These are phyloP conservation scores for Wickerhamiella kurtzmanii DNA, from an alignment of 805 yeast genomes.

Conservation along the genomic window DNA sequence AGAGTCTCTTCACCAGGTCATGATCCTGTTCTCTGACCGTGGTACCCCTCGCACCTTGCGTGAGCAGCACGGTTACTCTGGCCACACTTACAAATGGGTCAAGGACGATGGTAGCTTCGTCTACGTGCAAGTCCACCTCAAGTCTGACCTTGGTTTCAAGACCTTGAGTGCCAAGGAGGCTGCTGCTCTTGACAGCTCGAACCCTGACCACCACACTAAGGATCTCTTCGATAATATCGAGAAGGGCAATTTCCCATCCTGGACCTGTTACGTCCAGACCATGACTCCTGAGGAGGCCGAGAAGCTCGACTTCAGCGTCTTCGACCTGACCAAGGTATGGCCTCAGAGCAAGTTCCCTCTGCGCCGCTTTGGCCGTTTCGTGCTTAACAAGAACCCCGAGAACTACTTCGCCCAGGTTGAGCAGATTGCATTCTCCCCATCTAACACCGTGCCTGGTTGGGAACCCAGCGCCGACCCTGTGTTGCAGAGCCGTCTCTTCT, in stretches of 20 bases:
- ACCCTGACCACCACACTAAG: constrained; percentile 38
- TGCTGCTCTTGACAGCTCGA: constrained; percentile 32
- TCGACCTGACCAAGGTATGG: constrained; percentile 47
- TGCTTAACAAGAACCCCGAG: constrained; percentile 41
- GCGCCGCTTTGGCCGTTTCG: constrained; percentile 41
- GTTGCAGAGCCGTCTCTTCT: constrained; percentile 59
- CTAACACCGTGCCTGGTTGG: constrained; percentile 61
- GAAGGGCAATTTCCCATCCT: constrained; percentile 37
- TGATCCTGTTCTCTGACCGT: constrained; percentile 44
- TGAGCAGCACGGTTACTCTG: constrained; percentile 49
- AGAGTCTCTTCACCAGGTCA: constrained; percentile 44
- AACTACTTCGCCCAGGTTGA: constrained; percentile 42
- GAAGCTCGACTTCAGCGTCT: constrained; percentile 34
- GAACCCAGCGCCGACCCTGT: constrained; percentile 71
- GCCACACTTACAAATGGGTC: constrained; percentile 48
- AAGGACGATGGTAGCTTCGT: constrained; percentile 37
- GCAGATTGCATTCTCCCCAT: constrained; percentile 56
- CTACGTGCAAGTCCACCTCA: constrained; percentile 44
- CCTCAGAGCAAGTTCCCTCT: constrained; percentile 44
- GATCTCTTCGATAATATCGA: constrained; percentile 36
- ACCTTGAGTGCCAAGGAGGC: constrained; percentile 36
- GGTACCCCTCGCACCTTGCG: constrained; percentile 46
- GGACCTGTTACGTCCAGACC: constrained; percentile 43
- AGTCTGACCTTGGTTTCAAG: constrained; percentile 39
- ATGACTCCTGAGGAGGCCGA: constrained; percentile 47